These are phyloP conservation scores for Jamesozyma gamospora DNA, from an alignment of 805 yeast species.

Conservation along the genomic window DNA sequence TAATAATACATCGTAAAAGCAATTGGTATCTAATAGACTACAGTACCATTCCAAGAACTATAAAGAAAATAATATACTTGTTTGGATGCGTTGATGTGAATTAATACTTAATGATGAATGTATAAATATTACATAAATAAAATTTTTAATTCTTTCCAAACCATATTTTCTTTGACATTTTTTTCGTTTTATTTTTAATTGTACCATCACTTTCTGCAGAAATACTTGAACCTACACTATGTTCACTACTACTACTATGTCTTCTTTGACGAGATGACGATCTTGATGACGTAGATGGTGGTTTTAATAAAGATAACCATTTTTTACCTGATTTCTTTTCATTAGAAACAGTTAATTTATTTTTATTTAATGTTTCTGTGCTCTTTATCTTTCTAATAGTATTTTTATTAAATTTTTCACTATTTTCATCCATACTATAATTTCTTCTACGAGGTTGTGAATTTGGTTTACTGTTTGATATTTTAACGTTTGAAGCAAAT, in stretches of 20 bases:
- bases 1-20: too few species aligned
- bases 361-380: slow-evolving; percentile 12
- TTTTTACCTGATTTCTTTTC: slow-evolving; percentile 9
- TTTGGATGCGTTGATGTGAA: too few species aligned
- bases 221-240: slow-evolving; percentile 11
- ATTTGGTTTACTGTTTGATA: neutral
- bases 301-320: slow-evolving; percentile 12
- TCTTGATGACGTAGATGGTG: neutral
- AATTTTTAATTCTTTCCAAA: slow-evolving; percentile 1
- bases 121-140: neutral
- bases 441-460: slow-evolving; percentile 3
- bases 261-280: neutral
- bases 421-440: neutral
- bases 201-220: slow-evolving; percentile 7
- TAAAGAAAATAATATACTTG: too few species aligned
- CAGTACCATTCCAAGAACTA: too few species aligned
- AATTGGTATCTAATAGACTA: too few species aligned
- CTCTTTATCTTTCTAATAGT: slow-evolving; percentile 18
- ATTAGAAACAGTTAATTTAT: slow-evolving; percentile 11
- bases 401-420: slow-evolving; percentile 1
- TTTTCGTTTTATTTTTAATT: slow-evolving; percentile 8
- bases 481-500: neutral
- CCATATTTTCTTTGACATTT: slow-evolving; percentile 11
- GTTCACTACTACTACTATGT: slow-evolving; percentile 6
- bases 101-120: too few species aligned